Conservation (phyloP, 306 rosid species). For the Acacia melanoxylon region DNA sequence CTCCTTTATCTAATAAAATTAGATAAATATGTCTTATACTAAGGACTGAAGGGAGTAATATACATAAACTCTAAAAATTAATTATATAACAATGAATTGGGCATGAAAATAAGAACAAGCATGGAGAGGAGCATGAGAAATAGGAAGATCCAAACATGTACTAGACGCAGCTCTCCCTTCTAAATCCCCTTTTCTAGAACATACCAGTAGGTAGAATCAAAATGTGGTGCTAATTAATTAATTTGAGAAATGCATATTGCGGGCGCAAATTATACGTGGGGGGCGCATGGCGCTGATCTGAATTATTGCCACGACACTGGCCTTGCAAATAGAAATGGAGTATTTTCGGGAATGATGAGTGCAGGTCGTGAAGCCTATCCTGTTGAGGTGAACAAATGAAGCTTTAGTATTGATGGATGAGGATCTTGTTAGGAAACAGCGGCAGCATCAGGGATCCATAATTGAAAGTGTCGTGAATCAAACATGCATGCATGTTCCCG, state of each 20-base stretch:
- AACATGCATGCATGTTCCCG: conserved; percentile 1
- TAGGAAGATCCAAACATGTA: background rate
- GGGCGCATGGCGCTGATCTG: background rate
- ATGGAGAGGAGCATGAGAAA: background rate
- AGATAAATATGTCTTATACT: too few relatives aligned
- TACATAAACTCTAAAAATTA: too few relatives aligned
- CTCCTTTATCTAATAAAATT: too few relatives aligned
- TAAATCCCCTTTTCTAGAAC: background rate
- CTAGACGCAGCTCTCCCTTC: background rate
- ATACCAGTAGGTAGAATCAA: background rate
- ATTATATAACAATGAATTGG: background rate
- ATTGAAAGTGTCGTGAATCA: conserved; percentile 2
- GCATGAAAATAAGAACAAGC: background rate
- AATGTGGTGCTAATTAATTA: background rate
- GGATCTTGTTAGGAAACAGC: background rate
- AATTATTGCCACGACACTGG: background rate
- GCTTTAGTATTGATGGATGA: background rate
- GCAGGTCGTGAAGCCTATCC: background rate
- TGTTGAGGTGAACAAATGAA: background rate
- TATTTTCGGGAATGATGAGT: background rate
- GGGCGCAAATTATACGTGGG: background rate
- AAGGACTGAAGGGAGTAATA: too few relatives aligned
- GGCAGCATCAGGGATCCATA: background rate
- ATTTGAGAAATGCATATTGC: background rate
- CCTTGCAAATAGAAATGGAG: background rate